Evolutionary conservation across 164 flowering plant genomes (phyloP).

Genomic region (Paratinospora sagittata): DNA sequence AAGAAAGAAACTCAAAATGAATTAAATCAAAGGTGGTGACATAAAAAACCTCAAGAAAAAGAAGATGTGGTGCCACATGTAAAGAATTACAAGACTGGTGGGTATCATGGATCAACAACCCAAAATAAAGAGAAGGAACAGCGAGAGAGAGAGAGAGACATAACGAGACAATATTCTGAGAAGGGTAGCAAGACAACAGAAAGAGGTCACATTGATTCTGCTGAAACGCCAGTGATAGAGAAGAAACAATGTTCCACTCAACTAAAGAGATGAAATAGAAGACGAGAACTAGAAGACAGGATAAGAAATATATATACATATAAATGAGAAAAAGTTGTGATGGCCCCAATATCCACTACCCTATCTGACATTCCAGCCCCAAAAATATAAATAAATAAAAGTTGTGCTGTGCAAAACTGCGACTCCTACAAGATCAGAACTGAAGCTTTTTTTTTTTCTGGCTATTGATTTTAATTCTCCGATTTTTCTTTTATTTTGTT

Average conservation of each 20-base stretch:
- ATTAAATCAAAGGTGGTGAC: not conserved
- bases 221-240: not conserved
- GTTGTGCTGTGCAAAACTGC: not conserved
- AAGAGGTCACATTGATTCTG: conserved; percentile 10
- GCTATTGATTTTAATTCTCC: not conserved
- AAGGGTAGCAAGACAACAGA: conserved; percentile 16
- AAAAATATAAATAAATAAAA: not conserved
- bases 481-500: not conserved
- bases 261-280: conserved; percentile 5
- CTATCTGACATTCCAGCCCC: conserved; percentile 23
- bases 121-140: conserved; percentile 5
- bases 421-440: conserved; percentile 5
- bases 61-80: not conserved
- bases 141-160: not conserved
- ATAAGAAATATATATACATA: not conserved
- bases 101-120: conserved; percentile 10
- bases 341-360: conserved; percentile 7
- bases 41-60: not conserved
- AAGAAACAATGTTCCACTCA: conserved; percentile 11
- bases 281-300: conserved; percentile 12
- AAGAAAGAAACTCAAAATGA: conserved; percentile 7
- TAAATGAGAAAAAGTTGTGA: conserved; percentile 10
- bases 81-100: not conserved
- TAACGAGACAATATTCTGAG: conserved; percentile 15
- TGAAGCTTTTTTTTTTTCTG: conserved; percentile 16